Evolutionary conservation across 1,139 yeast species (phyloP), one percentile per base, ranked within the genome.

Genomic region (Candida glucosophila): DNA sequence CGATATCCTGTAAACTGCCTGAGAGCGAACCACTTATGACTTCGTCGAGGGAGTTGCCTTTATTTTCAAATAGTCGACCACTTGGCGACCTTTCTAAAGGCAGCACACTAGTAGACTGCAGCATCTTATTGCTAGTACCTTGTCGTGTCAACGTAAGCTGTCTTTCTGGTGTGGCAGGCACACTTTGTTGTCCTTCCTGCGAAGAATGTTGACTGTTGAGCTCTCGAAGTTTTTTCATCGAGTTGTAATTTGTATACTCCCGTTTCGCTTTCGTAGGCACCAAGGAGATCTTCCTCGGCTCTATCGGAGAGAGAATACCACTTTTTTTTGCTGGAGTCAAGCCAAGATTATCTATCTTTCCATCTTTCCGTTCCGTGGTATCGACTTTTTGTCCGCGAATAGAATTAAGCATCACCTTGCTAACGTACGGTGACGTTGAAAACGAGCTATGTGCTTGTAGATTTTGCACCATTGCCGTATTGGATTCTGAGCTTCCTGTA

Each of bases 381-480:
- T 16, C n/a, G 9, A 8, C 18, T 16, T 8, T n/a, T n/a, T n/a
- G n/a, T n/a, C n/a, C n/a, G n/a, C n/a, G n/a, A n/a, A n/a, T n/a
- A n/a, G n/a, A n/a, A 10, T 24, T 30, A 18, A 35, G 29, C 29
- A 37, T 29, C 3, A 40, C 35, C 18, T 42, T 35, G 11, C 39
- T 41, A 15, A 45, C 30, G 27, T 45, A 48, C 4, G 54, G 53
- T 1, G 53, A 45, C 5, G 44, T 39, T 10, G 30, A 28, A 14
- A 28, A 28, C 30, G 29, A 14, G 10, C 32, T 29, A 14, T 35
- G 33, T 9, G 40, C 26, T 12, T 31, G 27, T 6, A 32, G 30
- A 16, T 14, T 14, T 15, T 8, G 22, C 23, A 19, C 20, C 13
- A 23, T 10, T 6, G 13, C 26, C 9, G 24, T 22, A 4, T 34